Conservation (phyloP, 192 early-diverging fungal genomes). For the Umbelopsis ramanniana region DNA sequence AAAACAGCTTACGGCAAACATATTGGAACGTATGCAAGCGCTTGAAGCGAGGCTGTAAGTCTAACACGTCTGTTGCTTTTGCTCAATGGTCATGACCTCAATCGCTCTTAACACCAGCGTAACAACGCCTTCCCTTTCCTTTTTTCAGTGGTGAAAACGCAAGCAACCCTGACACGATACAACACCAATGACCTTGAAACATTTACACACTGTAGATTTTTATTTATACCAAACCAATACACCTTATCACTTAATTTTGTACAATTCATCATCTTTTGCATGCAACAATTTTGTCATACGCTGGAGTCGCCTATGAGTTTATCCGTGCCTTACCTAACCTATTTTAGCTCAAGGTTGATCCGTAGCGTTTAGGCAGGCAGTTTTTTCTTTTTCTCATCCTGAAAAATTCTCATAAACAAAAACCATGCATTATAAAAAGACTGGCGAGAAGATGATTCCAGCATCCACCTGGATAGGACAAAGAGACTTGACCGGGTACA, state of each 20-base stretch:
- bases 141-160: background rate
- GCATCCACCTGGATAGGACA: conserved; percentile 33
- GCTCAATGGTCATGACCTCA: no score
- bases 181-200: background rate
- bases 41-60: conserved; percentile 34
- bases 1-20: background rate
- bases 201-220: background rate
- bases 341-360: no score
- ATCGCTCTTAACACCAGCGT: no score
- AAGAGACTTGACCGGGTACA: conserved; percentile 18
- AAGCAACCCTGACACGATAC: background rate
- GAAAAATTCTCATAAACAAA: background rate
- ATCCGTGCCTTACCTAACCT: no score
- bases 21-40: conserved; percentile 24
- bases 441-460: conserved; percentile 19
- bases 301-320: no score
- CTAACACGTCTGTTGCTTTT: conserved; percentile 43
- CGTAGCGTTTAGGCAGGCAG: no score
- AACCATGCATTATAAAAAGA: conserved; percentile 10
- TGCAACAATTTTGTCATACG: no score
- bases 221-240: background rate
- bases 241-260: no score
- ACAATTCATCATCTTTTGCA: no score
- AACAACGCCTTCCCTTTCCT: background rate
- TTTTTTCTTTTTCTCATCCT: no score